Evolutionary conservation across 495 filamentous ascomycete genomes (phyloP).

Genomic region (Letharia columbiana): DNA sequence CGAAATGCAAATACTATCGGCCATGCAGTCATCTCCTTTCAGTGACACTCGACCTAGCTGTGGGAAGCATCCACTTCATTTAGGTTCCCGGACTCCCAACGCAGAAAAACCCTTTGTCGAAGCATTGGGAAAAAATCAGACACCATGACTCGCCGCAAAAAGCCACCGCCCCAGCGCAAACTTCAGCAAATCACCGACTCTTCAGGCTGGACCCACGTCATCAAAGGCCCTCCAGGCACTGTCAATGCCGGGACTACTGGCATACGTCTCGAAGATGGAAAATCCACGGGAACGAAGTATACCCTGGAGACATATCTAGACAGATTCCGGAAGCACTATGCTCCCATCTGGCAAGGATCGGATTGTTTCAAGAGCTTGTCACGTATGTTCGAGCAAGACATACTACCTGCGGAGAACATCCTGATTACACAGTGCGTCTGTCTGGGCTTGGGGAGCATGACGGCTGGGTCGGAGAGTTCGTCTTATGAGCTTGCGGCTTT

Average conservation of each 20-base stretch:
- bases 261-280: neutral
- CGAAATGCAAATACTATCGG: neutral
- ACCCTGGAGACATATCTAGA: conserved; percentile 33
- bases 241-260: conserved; percentile 26
- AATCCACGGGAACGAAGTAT: conserved; percentile 30
- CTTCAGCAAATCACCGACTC: conserved; percentile 39
- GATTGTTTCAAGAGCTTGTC: conserved; percentile 5
- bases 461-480: conserved; percentile 26
- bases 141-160: conserved; percentile 36
- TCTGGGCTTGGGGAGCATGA: conserved; percentile 49
- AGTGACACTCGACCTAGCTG: neutral
- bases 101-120: neutral
- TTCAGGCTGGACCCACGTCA: conserved; percentile 51
- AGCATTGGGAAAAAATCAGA: neutral
- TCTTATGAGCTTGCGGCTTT: conserved; percentile 57
- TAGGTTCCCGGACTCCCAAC: neutral
- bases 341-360: conserved; percentile 14
- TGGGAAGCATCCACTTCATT: neutral
- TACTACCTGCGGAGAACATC: neutral
- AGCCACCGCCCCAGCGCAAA: conserved; percentile 31
- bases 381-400: conserved; percentile 2
- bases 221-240: conserved; percentile 25
- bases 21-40: neutral
- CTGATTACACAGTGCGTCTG: conserved; percentile 33
- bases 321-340: conserved; percentile 13